Conservation (phyloP, 2,329 filamentous ascomycete genomes). For the Helminthosporium solani region DNA sequence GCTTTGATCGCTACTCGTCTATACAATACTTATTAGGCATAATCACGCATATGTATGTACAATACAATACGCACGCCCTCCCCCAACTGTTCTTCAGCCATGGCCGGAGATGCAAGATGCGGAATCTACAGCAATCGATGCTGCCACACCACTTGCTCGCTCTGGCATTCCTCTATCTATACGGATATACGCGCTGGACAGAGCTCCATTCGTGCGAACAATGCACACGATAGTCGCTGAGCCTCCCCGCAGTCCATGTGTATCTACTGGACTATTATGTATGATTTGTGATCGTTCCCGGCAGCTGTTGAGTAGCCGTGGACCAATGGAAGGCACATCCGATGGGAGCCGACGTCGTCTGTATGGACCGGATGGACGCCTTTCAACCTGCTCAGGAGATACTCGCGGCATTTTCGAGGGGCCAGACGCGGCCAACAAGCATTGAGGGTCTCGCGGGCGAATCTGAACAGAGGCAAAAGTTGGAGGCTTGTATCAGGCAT, state of each 20-base stretch:
- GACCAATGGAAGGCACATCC: conserved; percentile 33
- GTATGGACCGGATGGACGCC: conserved; percentile 20
- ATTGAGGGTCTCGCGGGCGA: not conserved
- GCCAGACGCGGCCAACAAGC: no score
- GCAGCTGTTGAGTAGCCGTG: not conserved
- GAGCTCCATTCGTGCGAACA: conserved; percentile 17
- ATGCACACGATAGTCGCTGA: conserved; percentile 17
- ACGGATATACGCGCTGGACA: not conserved
- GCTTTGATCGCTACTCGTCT: no score
- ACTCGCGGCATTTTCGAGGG: not conserved
- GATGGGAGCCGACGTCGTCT: conserved; percentile 17
- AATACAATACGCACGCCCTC: no score
- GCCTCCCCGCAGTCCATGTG: conserved; percentile 7
- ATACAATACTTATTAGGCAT: no score
- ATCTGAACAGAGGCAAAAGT: not conserved
- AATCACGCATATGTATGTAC: no score
- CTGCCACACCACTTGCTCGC: conserved; percentile 14
- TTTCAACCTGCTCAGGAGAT: not conserved
- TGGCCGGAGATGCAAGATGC: not conserved
- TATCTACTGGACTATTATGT: not conserved
- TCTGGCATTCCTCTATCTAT: not conserved
- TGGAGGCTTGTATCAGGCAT: not conserved
- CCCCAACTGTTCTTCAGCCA: not conserved
- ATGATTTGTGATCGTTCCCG: conserved; percentile 3
- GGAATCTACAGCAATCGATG: not conserved